Evolutionary conservation across 225 moss, liverwort and hornwort genomes (phyloP).

Genomic region (Sphagnum contortum): DNA sequence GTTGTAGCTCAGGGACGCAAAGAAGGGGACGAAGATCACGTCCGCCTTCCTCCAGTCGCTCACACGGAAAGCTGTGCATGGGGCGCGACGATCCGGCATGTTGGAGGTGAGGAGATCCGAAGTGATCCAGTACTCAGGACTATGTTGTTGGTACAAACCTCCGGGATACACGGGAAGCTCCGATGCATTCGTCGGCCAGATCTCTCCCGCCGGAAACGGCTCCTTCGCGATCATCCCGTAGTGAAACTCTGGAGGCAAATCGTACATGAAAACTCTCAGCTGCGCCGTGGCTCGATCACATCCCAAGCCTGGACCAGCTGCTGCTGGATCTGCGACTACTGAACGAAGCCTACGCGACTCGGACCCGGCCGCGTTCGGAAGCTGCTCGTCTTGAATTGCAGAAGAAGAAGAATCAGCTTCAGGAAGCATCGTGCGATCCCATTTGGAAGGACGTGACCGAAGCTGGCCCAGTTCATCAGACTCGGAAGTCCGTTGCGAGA

Average conservation of each 20-base stretch:
- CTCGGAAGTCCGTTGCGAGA: background rate
- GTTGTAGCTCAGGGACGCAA: constrained; percentile 70
- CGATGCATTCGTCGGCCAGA: constrained; percentile 44
- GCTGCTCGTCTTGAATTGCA: background rate
- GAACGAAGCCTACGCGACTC: no score
- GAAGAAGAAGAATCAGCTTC: no score
- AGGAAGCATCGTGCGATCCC: no score
- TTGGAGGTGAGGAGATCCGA: constrained; percentile 50
- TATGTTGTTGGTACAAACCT: constrained; percentile 68
- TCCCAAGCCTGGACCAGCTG: constrained; percentile 1
- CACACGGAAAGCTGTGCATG: constrained; percentile 62
- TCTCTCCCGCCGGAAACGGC: constrained; percentile 11
- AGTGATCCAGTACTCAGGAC: constrained; percentile 67
- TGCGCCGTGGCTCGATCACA: constrained; percentile 34
- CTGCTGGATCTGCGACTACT: background rate
- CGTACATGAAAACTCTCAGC: constrained; percentile 63
- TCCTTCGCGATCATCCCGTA: constrained; percentile 50
- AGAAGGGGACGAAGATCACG: constrained; percentile 62
- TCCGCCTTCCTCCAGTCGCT: constrained; percentile 36
- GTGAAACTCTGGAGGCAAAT: constrained; percentile 60
- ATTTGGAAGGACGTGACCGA: no score
- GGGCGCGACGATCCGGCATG: constrained; percentile 19
- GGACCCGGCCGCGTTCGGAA: background rate
- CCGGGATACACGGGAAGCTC: constrained; percentile 49
- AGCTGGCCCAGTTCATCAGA: background rate